Percentiles rank a stretch among this genome's conserved stretches.
phyloP scores from a whole-genome alignment of 192 early-diverging fungal species.

The Coemansia sp. region DNA sequence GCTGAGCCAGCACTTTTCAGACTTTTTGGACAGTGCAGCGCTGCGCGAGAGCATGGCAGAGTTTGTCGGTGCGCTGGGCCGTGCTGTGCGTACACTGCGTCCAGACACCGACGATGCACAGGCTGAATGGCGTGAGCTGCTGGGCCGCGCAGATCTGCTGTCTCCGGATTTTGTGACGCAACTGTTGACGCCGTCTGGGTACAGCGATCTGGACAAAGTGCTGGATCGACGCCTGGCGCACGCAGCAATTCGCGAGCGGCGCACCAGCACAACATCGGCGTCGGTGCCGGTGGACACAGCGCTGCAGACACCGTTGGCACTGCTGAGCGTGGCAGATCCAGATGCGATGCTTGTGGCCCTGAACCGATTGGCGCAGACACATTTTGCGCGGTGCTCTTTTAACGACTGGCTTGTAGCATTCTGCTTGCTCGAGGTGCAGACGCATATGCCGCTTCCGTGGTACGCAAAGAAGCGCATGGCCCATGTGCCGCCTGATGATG shows the following conservation, averaged over 20 bases:
- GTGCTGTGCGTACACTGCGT: slow-evolving; percentile 7
- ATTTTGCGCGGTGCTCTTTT: slow-evolving; percentile 52
- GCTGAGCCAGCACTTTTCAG: slow-evolving; percentile 59
- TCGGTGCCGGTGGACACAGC: slow-evolving; percentile 17
- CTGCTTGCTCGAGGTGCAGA: slow-evolving; percentile 53
- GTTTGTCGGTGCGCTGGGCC: slow-evolving; percentile 28
- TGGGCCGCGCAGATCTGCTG: slow-evolving; percentile 17
- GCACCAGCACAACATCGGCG: slow-evolving; percentile 8
- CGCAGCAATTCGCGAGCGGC: slow-evolving; percentile 39
- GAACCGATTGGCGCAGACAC: slow-evolving; percentile 48
- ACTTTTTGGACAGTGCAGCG: slow-evolving; percentile 64
- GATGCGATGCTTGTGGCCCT: slow-evolving; percentile 38
- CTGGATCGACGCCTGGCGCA: slow-evolving; percentile 35
- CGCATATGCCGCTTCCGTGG: slow-evolving; percentile 53
- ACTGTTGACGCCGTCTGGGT: slow-evolving; percentile 36
- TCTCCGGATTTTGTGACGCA: slow-evolving; percentile 28
- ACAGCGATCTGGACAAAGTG: slow-evolving; percentile 28
- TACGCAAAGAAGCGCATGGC: slow-evolving; percentile 50
- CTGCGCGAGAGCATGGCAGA: slow-evolving; percentile 54
- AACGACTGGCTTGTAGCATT: slow-evolving; percentile 56
- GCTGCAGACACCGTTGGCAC: slow-evolving; percentile 26
- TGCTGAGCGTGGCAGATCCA: slow-evolving; percentile 34
- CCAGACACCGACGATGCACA: slow-evolving; percentile 1
- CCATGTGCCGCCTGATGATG: slow-evolving; percentile 56
- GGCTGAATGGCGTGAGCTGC: slow-evolving; percentile 17